Evolutionary conservation across 345 rosid species (phyloP), one percentile per base, ranked within the genome.

Genomic region (Rubroshorea leprosula): DNA sequence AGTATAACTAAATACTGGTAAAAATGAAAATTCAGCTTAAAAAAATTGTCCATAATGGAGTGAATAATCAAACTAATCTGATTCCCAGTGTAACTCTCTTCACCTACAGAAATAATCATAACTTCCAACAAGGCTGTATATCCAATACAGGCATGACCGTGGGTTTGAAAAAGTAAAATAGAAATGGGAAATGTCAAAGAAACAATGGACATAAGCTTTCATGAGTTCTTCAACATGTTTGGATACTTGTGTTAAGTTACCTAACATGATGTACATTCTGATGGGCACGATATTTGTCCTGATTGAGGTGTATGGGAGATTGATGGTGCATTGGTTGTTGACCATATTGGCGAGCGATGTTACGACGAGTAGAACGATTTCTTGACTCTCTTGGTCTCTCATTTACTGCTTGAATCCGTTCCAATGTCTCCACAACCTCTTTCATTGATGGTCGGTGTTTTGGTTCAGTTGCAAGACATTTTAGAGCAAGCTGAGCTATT

Each of bases 371-470:
- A 22, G 86, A 47, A 51, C 76, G 78, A 54, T 27, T 50, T 68
- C 79, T 72, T 44, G 84, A 81, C 68, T 92, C 86, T 35, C 25
- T 26, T 5, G 77, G 80, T 39, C 61, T 79, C 60, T 85, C 88
- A 12, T 72, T 74, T 6, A 60, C 64, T n/a, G 91, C 72, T 61
- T 71, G 82, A 0, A 89, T 67, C 62, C 54, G 82, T 63, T 80
- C 87, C 14, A 93, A 74, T 0, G 76, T 71, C 55, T 79, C 86
- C 49, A 85, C 75, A n/a, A 89, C 99, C 70, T 83, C 85, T 75
- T 66, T 80, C 99, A 93, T 93, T 0, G 89, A 68, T 9, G 99
- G 99, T 4, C 99, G 91, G 64, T 76, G 44, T 71, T 72, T 87
- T 1, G 80, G 96, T 46, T 93, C 96, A 0, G 74, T 13, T 68